A percentile compares a stretch with the other conserved stretches of the same genome.
These are phyloP conservation scores for Aeschynomene evenia DNA, from an alignment of 306 rosid species.

Conservation along the genomic window DNA sequence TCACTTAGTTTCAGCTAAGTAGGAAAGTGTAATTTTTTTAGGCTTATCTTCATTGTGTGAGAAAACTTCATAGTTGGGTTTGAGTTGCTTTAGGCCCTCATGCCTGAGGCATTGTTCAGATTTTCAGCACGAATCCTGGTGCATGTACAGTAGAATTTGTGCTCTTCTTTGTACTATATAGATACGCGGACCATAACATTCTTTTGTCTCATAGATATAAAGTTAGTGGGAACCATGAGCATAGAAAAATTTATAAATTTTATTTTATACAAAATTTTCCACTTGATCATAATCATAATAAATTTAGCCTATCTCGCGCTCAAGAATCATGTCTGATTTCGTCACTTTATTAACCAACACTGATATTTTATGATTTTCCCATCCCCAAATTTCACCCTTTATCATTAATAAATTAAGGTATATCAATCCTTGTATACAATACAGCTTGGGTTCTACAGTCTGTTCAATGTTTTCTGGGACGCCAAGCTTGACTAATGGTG, in stretches of 20 bases:
- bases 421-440: neutral
- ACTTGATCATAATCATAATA: neutral
- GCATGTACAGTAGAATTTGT: slow-evolving; percentile 53
- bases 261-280: neutral
- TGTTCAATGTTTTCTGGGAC: neutral
- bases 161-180: slow-evolving; percentile 38
- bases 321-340: neutral
- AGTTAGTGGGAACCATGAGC: slow-evolving; percentile 22
- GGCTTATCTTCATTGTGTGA: slow-evolving; percentile 17
- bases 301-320: neutral
- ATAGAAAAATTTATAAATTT: neutral
- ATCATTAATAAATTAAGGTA: neutral
- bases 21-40: slow-evolving; percentile 45
- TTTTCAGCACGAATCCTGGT: slow-evolving; percentile 28
- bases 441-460: neutral
- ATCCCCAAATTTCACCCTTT: neutral
- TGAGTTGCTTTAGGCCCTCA: slow-evolving; percentile 24
- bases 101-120: slow-evolving; percentile 37
- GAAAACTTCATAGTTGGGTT: slow-evolving; percentile 30
- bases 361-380: neutral
- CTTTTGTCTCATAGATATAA: slow-evolving; percentile 27
- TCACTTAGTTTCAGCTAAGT: slow-evolving; percentile 23
- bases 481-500: neutral
- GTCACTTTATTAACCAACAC: neutral
- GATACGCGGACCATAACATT: slow-evolving; percentile 27